Conservation (phyloP, 371 early-diverging fungal species). For the Zopfochytrium polystomum region DNA sequence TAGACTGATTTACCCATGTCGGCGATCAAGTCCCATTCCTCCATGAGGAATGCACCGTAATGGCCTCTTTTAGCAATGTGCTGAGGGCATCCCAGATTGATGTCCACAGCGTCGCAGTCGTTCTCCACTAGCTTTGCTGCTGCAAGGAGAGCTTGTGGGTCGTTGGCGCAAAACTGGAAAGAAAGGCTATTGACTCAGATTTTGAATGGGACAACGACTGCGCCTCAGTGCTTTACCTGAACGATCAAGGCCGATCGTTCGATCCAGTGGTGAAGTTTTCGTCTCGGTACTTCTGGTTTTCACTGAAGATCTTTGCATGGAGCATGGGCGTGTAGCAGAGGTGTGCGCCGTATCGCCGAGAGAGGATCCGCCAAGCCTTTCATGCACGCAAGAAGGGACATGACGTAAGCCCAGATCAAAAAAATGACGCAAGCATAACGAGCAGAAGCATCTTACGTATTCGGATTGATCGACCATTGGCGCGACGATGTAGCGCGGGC, state of each 20-base stretch:
- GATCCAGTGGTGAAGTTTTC: conserved; percentile 75
- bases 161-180: conserved; percentile 95
- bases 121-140: conserved; percentile 85
- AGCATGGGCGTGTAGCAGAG: conserved; percentile 99
- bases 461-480: too few relatives aligned
- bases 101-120: conserved; percentile 93
- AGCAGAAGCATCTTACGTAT: not conserved
- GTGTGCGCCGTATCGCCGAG: conserved; percentile 85
- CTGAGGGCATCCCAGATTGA: conserved; percentile 98
- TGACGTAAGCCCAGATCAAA: not conserved
- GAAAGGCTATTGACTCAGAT: not conserved
- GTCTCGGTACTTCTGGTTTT: conserved; percentile 50
- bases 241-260: conserved; percentile 88
- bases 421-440: not conserved
- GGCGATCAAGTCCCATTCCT: conserved; percentile 87
- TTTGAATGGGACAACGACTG: not conserved
- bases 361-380: conserved; percentile 89
- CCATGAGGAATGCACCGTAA: conserved; percentile 94
- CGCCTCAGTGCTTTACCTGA: conserved; percentile 58
- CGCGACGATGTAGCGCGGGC: conserved; percentile 78
- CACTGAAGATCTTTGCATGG: conserved; percentile 82
- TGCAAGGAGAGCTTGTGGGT: conserved; percentile 77
- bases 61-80: conserved; percentile 91
- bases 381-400: conserved; percentile 3
- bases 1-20: conserved; percentile 46